Evolutionary conservation across 345 rosid species (phyloP).

Genomic region (Hypericum androsaemum): DNA sequence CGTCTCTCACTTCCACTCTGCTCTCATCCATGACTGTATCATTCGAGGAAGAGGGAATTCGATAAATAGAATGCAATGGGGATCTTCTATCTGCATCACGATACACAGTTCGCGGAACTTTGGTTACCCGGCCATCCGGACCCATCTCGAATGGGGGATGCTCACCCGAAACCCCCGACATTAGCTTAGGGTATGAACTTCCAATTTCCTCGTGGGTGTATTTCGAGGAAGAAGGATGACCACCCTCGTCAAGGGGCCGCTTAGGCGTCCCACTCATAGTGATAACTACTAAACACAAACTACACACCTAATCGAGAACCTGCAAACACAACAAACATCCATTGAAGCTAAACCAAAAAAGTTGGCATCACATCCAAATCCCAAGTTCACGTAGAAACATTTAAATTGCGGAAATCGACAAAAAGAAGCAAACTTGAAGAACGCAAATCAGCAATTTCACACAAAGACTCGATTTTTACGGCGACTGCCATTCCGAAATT

Average conservation of each 20-base stretch:
- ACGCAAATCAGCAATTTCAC: too few species aligned
- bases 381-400: too few species aligned
- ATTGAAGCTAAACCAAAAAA: too few species aligned
- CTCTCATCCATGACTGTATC: slow-evolving; percentile 56
- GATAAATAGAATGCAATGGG: slow-evolving; percentile 50
- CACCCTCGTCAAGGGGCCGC: slow-evolving; percentile 77
- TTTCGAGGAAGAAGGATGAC: slow-evolving; percentile 57
- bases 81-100: slow-evolving; percentile 79
- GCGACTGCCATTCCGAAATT: too few species aligned
- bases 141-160: slow-evolving; percentile 44
- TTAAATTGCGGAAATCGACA: too few species aligned
- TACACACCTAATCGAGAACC: background rate
- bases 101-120: slow-evolving; percentile 58
- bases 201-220: slow-evolving; percentile 63
- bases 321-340: too few species aligned
- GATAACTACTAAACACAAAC: slow-evolving; percentile 1
- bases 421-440: too few species aligned
- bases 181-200: slow-evolving; percentile 43
- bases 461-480: too few species aligned
- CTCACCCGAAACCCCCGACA: slow-evolving; percentile 38
- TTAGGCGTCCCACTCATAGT: slow-evolving; percentile 71
- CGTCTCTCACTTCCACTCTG: slow-evolving; percentile 51
- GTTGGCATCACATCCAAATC: too few species aligned
- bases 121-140: slow-evolving; percentile 47
- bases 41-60: slow-evolving; percentile 39